phyloP scores from a whole-genome alignment of 441 rosid species.

The Metrosideros polymorpha region DNA sequence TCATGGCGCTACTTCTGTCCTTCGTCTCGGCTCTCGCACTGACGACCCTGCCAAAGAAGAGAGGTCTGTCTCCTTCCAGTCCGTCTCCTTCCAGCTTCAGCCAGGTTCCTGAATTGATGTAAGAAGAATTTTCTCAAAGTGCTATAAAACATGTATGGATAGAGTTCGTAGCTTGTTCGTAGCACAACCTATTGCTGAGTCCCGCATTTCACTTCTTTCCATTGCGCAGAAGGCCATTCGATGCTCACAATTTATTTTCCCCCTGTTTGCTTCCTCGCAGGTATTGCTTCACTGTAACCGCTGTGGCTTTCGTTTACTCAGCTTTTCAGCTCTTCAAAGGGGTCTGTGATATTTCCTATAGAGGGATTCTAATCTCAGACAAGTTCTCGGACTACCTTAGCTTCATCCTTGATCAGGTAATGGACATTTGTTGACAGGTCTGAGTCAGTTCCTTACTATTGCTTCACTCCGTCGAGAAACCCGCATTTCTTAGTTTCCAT shows the following conservation, averaged over 20 bases:
- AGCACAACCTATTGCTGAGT: background rate
- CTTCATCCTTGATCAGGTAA: slow-evolving; percentile 66
- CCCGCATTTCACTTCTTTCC: background rate
- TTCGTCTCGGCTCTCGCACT: slow-evolving; percentile 53
- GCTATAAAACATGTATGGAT: background rate
- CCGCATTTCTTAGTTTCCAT: background rate
- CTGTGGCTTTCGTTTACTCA: slow-evolving; percentile 40
- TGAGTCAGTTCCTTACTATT: background rate
- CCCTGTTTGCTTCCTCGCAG: slow-evolving; percentile 15
- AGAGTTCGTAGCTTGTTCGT: background rate
- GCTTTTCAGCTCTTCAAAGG: slow-evolving; percentile 67
- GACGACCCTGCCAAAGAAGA: slow-evolving; percentile 21
- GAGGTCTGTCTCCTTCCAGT: slow-evolving; percentile 13
- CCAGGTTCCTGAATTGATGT: slow-evolving; percentile 40
- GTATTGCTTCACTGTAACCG: slow-evolving; percentile 45
- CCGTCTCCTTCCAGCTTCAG: slow-evolving; percentile 31
- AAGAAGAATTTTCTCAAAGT: slow-evolving; percentile 8
- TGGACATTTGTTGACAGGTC: background rate
- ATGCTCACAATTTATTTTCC: background rate
- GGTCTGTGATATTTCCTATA: slow-evolving; percentile 44
- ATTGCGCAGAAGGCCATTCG: background rate
- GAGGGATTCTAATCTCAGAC: slow-evolving; percentile 56
- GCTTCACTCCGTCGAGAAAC: background rate
- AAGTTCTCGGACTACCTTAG: slow-evolving; percentile 45
- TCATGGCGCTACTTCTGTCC: slow-evolving; percentile 36